Percentiles rank a stretch among this genome's conserved stretches.
phyloP scores from a whole-genome alignment of 2,329 filamentous ascomycete genomes.

The Colletotrichum lindemuthianum region DNA sequence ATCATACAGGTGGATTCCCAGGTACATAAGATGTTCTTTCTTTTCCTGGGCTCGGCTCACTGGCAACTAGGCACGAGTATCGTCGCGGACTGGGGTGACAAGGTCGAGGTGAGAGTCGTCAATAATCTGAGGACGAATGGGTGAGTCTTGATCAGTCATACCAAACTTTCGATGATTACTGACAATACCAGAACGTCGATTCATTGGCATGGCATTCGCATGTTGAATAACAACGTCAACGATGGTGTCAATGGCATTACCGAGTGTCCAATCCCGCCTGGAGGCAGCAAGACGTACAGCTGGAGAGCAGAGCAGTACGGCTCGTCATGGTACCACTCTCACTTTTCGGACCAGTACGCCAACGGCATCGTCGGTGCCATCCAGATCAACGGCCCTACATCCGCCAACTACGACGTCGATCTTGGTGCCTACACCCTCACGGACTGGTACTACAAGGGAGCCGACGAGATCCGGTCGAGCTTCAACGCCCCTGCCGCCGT shows the following conservation, averaged over 20 bases:
- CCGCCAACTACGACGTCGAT: constrained; percentile 67
- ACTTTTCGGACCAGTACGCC: constrained; percentile 60
- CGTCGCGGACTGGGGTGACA: constrained; percentile 62
- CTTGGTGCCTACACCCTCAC: constrained; percentile 63
- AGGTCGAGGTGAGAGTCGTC: constrained; percentile 67
- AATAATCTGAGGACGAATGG: constrained; percentile 67
- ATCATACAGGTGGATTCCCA: constrained; percentile 33
- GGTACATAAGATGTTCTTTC: neutral
- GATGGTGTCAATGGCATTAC: constrained; percentile 58
- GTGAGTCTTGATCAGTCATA: constrained; percentile 35
- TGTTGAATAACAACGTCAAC: constrained; percentile 54
- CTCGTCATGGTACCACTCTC: constrained; percentile 57
- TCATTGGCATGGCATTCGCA: constrained; percentile 61
- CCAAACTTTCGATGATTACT: neutral
- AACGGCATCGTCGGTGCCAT: constrained; percentile 64
- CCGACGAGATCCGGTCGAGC: constrained; percentile 41
- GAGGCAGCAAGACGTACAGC: constrained; percentile 46
- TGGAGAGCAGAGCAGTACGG: constrained; percentile 53
- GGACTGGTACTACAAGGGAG: constrained; percentile 61
- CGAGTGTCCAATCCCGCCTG: constrained; percentile 53
- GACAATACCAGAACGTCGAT: constrained; percentile 48
- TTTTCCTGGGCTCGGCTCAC: neutral
- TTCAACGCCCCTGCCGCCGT: constrained; percentile 36
- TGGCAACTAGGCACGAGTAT: constrained; percentile 62
- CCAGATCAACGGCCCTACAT: constrained; percentile 58